Evolutionary conservation across 495 filamentous ascomycete genomes (phyloP).

Genomic region (Talaromyces borbonicus): DNA sequence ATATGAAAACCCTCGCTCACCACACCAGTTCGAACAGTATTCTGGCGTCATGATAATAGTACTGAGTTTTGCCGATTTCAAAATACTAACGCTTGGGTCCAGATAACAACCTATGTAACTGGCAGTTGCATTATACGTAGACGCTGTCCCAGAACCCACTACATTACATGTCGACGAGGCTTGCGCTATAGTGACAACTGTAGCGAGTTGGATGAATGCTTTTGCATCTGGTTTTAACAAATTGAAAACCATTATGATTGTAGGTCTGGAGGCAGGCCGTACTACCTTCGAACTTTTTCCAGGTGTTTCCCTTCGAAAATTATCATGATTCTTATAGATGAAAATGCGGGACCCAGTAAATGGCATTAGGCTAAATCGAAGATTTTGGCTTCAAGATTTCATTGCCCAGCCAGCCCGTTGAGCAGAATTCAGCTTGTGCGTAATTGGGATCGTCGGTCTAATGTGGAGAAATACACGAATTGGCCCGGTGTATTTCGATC

Average conservation of each 20-base stretch:
- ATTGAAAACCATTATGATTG: too few relatives aligned
- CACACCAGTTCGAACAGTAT: background rate
- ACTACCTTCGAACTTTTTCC: too few relatives aligned
- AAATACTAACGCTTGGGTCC: background rate
- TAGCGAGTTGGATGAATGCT: background rate
- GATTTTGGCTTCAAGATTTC: too few relatives aligned
- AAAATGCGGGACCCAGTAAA: too few relatives aligned
- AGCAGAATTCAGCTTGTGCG: too few relatives aligned
- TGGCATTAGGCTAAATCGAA: too few relatives aligned
- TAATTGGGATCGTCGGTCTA: too few relatives aligned
- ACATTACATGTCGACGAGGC: background rate
- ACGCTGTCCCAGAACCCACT: background rate
- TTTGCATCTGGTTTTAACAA: background rate
- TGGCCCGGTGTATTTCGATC: too few relatives aligned
- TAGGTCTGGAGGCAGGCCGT: background rate
- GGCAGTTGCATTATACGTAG: background rate
- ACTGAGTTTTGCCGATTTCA: background rate
- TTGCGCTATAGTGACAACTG: background rate
- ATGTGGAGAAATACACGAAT: too few relatives aligned
- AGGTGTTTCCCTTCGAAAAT: too few relatives aligned
- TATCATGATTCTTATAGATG: too few relatives aligned
- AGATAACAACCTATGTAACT: background rate
- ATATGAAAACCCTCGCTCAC: background rate
- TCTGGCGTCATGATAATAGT: constrained; percentile 1
- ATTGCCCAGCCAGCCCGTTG: too few relatives aligned